Base-by-base conservation (phyloP, 768 basidiomycete genomes). In the Boletus reticuloceps region DNA sequence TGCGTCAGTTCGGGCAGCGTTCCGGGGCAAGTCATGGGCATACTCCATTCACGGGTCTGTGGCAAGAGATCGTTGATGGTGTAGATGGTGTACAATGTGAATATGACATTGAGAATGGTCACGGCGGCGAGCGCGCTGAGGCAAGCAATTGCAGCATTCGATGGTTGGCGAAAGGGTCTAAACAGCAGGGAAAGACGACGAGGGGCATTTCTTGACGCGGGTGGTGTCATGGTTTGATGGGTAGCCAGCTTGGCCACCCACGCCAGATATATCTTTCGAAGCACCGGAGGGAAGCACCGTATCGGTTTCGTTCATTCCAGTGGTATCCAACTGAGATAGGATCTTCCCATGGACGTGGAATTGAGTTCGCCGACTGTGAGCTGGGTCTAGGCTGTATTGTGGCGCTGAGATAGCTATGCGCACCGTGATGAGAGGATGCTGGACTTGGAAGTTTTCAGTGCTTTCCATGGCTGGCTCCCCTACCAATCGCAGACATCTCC, bases 21-120 rank as follows among this genome's bases (percentile, higher is more conserved):
- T 12, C 20, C 19, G 5, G 12, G n/a, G 27, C 19, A 9, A 50
- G 17, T 12, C 2, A 4, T 12, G 37, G 29, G 51, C 67, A 22
- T 38, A 69, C 68, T 58, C 64, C 69, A 70, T 44, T 61, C 53
- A n/a, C 50, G 67, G 25, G 49, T 19, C 14, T 27, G 20, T 5
- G 62, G 62, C 20, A 66, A 31, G 40, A 64, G 55, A n/a, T 51
- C 39, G 10, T 46, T 41, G 43, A 55, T 31, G 3, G 48, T 63
- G 27, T 49, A 49, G 32, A 70, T 14, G 56, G 63, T 56, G 27
- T 62, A 58, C 7, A 62, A 11, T 7, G 64, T 66, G 22, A 57
- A 58, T 6, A 48, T 19, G 40, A 70, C 49, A 13, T 69, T 70
- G 51, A 62, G 37, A 31, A 63, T 13, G 2, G 68, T 69, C 51